phyloP scores from a whole-genome alignment of 1,139 yeast genomes.

The Nakaseomyces bracarensis region DNA sequence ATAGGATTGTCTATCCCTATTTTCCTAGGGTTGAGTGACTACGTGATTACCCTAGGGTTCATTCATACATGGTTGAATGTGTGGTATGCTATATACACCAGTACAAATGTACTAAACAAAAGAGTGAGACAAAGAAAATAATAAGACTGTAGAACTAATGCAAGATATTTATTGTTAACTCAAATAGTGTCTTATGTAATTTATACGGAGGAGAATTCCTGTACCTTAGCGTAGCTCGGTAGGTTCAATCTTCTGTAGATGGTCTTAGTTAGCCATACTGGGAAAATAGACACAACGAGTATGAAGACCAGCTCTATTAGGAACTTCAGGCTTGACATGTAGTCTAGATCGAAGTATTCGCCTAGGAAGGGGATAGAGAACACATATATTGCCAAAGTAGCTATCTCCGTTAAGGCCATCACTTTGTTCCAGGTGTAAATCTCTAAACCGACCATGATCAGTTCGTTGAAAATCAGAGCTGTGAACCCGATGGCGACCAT shows the following conservation, averaged over 20 bases:
- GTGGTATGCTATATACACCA: too few species aligned
- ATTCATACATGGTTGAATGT: too few species aligned
- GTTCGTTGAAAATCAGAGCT: conserved; percentile 72
- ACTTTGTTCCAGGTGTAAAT: conserved; percentile 80
- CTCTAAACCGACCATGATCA: conserved; percentile 88
- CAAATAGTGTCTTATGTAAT: too few species aligned
- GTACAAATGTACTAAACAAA: not conserved
- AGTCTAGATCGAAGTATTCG: conserved; percentile 73
- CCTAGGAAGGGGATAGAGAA: conserved; percentile 72
- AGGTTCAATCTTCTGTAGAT: conserved; percentile 73
- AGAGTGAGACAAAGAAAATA: too few species aligned
- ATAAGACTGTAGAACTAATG: too few species aligned
- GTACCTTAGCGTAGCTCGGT: conserved; percentile 97
- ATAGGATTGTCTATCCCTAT: too few species aligned
- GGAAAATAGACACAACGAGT: conserved; percentile 64
- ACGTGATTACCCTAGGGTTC: too few species aligned
- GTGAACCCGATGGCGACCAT: conserved; percentile 85
- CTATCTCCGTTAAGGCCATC: conserved; percentile 66
- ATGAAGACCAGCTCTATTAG: conserved; percentile 64
- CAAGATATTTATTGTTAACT: too few species aligned
- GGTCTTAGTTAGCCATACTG: conserved; percentile 81
- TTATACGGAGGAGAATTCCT: conserved; percentile 37
- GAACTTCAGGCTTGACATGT: conserved; percentile 51
- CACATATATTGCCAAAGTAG: conserved; percentile 60
- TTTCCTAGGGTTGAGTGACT: too few species aligned